These are phyloP conservation scores for Metrosideros polymorpha DNA, from an alignment of 441 rosid species.

Conservation along the genomic window DNA sequence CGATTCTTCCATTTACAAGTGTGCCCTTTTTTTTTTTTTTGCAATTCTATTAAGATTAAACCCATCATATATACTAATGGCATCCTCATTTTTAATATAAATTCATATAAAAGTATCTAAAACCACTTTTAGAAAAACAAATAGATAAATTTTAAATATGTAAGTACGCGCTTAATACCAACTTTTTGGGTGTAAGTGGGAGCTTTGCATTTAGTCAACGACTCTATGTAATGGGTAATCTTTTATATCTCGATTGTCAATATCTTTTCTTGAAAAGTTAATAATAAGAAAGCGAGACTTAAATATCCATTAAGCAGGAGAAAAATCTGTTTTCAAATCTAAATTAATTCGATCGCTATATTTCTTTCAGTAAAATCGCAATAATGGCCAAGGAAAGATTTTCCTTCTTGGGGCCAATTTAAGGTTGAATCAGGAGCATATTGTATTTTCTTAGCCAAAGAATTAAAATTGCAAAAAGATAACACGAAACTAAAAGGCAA, in stretches of 20 bases:
- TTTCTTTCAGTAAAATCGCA: background rate
- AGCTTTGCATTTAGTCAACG: background rate
- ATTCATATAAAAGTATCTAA: background rate
- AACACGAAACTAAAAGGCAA: background rate
- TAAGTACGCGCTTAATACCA: background rate
- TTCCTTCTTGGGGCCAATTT: background rate
- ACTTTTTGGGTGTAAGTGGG: background rate
- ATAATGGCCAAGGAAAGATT: background rate
- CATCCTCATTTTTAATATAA: background rate
- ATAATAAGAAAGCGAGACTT: background rate
- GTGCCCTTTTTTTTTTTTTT: background rate
- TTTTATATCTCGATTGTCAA: background rate
- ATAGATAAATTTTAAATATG: background rate
- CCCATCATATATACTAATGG: background rate
- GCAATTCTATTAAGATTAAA: background rate
- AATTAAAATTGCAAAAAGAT: background rate
- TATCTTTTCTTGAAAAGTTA: background rate
- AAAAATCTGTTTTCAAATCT: background rate
- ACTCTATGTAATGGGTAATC: background rate
- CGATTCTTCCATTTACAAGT: background rate
- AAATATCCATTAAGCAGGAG: background rate
- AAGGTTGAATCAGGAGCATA: background rate
- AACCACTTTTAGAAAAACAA: background rate
- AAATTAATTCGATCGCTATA: rapidly evolving
- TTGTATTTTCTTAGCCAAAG: background rate